Base-by-base conservation (phyloP, 2,329 filamentous ascomycete genomes). In the Fusarium tupiense region DNA sequence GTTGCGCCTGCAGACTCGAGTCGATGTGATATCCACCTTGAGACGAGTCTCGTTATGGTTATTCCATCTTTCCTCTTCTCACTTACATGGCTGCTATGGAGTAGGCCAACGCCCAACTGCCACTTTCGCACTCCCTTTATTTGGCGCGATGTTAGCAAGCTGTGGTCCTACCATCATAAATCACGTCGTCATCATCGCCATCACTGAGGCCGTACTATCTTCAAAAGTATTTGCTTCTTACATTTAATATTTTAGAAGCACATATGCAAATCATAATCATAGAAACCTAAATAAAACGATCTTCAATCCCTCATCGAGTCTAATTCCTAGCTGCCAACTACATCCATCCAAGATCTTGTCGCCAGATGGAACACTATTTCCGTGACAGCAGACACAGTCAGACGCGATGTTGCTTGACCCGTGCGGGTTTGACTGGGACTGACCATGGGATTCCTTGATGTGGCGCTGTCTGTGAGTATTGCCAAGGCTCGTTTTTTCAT, bases 91-190 rank as follows among this genome's bases (percentile, higher is more conserved):
- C n/a, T 53, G 33, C 8, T 26, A 20, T 26, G 35, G 24, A 54
- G 35, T 17, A 35, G 17, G 12, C 49, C n/a, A 35, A 35, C 17
- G 57, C 93, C 95, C 4, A 95, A 98, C 80, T 99, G 99, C 82
- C 89, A 96, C 33, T 94, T 97, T 17, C 89, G 96, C n/a, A 98
- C 84, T 99, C 16, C 96, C 96, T 0, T 96, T 99, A 0, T 85
- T 99, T 8, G 96, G 96, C 2, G 98, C 96, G 0, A 98, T 99
- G 95, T 96, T 96, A 1, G 96, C 96, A 6, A 92, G 98, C 2
- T 99, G 99, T 81, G 96, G 96, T 17, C 93, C 98, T 66, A 93
- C 93, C 0, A 90, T 94, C 16, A 96, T 96, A 10, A 99, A 98
- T 83, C 94, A 98, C 80, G 91, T 98, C 70, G 96, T 98, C 69